Evolutionary conservation across 2,329 filamentous ascomycete species (phyloP), one percentile per base, ranked within the genome.

Genomic region (Fusarium falciforme): DNA sequence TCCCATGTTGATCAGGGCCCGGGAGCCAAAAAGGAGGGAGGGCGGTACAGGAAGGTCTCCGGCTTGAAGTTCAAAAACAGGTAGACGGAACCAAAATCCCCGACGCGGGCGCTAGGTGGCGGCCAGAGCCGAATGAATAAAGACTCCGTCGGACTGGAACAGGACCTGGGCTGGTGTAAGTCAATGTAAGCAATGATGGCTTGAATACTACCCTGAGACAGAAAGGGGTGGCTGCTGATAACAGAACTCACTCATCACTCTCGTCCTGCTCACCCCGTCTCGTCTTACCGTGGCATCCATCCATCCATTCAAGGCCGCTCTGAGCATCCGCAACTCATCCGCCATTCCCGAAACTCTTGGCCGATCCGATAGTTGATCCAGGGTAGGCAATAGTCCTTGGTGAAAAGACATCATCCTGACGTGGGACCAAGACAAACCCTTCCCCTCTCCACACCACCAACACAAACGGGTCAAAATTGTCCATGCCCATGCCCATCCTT

Each of bases 361-460:
- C 27, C 25, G 29, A 58, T 58, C 55, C 27, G 33, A 63, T 74
- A 57, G 38, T 44, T 29, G 47, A 59, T 52, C 65, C 72, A 66
- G 72, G 68, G 72, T 74, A 27, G 44, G 68, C 17, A 44, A 63
- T 49, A 55, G 57, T 33, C 31, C 20, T 36, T 62, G 44, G 33
- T 60, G 22, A 42, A 38, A 62, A 60, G 72, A 71, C 72, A 72
- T 74, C 72, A 74, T 75, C 36, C 66, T 72, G 61, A 74, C 72
- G 72, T 67, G 62, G 47, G 25, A 47, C 68, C 60, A 54, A 72
- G 72, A 67, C 68, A 70, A 17, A 31, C 31, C 29, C 33, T 33
- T 35, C 27, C 25, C 27, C 59, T 74, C 72, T 3, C 72, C 72
- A 74, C 72, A 74, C 72, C 72, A 74, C 72, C 72, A 61, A 62